Base-by-base conservation (phyloP, 1,284 basidiomycete species). In the Ceratobasidium sp. region DNA sequence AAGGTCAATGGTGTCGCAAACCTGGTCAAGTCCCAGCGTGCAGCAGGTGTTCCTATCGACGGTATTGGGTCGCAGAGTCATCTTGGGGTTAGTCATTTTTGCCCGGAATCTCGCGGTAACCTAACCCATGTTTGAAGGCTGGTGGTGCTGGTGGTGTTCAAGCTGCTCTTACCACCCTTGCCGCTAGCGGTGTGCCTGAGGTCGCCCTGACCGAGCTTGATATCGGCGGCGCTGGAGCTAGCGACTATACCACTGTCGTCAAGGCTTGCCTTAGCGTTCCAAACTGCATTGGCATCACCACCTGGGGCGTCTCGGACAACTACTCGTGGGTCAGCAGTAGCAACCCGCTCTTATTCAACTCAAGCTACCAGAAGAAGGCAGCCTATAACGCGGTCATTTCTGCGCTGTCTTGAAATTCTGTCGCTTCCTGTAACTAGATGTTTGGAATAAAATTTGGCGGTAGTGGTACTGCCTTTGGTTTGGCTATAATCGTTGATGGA, bases 101-200 rank as follows among this genome's bases (percentile, higher is more conserved):
- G 16, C n/a, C 45, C 23, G 21, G 2, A 53, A 73, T 34, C 80
- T 79, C 32, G 86, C 87, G 76, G 80, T n/a, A n/a, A 88, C 69
- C 84, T 14, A 74, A 84, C 86, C 71, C 26, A 41, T 18, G 30
- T n/a, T n/a, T 88, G 76, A 80, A 82, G 26, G 83, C 83, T 26
- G 82, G 86, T 32, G 87, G 87, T 16, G 79, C 88, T 52, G 87
- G 88, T 74, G 83, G 43, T 12, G 30, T 89, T 23, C 86, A 86
- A n/a, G 82, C 88, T 55, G 73, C 55, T 12, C 55, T 58, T 18
- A 39, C 8, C 36, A 39, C 28, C n/a, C 28, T 32, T n/a, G 50
- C 55, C 36, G 65, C 52, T 53, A 58, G 36, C 30, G 28, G 34
- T 2, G 43, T 23, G 5, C 34, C 32, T 34, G 60, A 62, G 16